Percentiles rank a stretch among this genome's conserved stretches.
Evolutionary conservation across 805 yeast genomes (phyloP).

Genomic region (Zygosaccharomyces bailii): DNA sequence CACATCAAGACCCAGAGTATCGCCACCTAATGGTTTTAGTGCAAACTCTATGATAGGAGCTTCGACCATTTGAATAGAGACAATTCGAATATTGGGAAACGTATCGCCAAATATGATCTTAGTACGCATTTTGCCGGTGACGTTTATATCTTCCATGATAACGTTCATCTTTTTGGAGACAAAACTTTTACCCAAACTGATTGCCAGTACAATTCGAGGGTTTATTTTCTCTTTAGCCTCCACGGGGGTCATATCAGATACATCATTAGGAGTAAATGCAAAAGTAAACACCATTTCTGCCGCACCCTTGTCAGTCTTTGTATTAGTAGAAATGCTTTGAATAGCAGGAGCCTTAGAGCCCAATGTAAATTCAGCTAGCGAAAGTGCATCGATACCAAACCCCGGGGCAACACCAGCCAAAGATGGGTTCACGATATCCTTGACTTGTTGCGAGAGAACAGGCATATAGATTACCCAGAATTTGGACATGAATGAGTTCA

Average conservation of each 20-base stretch:
- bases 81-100: conserved; percentile 76
- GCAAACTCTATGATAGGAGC: conserved; percentile 77
- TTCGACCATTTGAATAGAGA: conserved; percentile 68
- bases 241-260: conserved; percentile 76
- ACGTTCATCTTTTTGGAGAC: conserved; percentile 75
- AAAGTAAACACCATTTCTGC: conserved; percentile 85
- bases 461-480: conserved; percentile 91
- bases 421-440: conserved; percentile 62
- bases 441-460: conserved; percentile 70
- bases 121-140: conserved; percentile 65
- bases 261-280: conserved; percentile 76
- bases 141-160: conserved; percentile 75
- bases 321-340: conserved; percentile 66
- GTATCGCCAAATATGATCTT: conserved; percentile 56
- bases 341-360: conserved; percentile 80
- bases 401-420: conserved; percentile 76
- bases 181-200: conserved; percentile 76
- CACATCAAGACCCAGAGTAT: conserved; percentile 78
- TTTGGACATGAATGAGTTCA: conserved; percentile 70
- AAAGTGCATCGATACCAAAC: conserved; percentile 70
- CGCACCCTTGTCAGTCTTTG: conserved; percentile 61
- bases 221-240: conserved; percentile 67
- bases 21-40: conserved; percentile 85
- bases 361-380: conserved; percentile 72
- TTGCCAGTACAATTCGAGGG: conserved; percentile 79